Evolutionary conservation across 345 rosid genomes (phyloP), one percentile per base, ranked within the genome.

Genomic region (Salix arbutifolia): DNA sequence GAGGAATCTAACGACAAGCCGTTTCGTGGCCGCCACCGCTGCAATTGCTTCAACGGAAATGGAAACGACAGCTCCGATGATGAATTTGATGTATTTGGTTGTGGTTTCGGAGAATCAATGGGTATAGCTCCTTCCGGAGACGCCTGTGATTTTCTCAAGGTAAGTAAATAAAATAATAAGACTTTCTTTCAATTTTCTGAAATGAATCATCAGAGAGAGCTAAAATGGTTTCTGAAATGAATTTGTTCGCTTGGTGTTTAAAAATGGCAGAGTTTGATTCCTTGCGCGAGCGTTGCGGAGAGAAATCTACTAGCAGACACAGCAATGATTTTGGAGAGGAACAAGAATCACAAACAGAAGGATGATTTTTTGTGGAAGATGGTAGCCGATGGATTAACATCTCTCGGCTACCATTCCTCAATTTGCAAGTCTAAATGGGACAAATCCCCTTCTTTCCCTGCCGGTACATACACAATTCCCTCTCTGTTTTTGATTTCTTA

Each of bases 381-480:
- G 73, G 84, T 90, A 42, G 83, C 88, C 79, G 94, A 84, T 69
- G 91, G 88, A 74, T 83, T 96, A 65, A 64, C 81, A 65, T 85
- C 90, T 50, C 86, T 89, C 65, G 90, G 92, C 65, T 90, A 93
- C 81, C 80, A 91, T 75, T 88, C 93, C 66, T 88, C 96, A 33
- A 87, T 96, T 83, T 96, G 99, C 87, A 92, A 88, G 85, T 93
- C 99, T 6, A 90, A 90, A 87, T 96, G 99, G 99, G 98, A 93
- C 0, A 92, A 89, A 79, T 78, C 92, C 44, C 71, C 87, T 1
- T 85, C 93, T 1, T 87, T 83, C 79, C 98, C 98, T 7, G 97
- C 94, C 50, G 97, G 98, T 96, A 78, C 28, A 5, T 4, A 2
- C 10, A 33, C 65, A 35, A 2, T 35, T 33, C 52, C 23, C 4